These are phyloP conservation scores for Aspergillus indologenus DNA, from an alignment of 495 filamentous ascomycete species.

Conservation along the genomic window DNA sequence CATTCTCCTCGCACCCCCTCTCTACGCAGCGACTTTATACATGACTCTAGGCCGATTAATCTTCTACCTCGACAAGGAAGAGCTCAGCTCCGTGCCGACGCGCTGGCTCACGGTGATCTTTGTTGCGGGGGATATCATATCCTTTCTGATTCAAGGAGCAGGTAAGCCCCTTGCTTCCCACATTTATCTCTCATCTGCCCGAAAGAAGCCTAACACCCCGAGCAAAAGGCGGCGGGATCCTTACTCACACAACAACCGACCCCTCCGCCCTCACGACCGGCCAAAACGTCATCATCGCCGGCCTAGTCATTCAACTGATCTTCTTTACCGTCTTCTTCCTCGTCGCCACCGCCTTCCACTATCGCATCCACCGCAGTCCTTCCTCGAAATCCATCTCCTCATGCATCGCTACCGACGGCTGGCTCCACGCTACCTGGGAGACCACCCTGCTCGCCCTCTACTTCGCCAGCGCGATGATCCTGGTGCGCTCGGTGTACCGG, in stretches of 20 bases:
- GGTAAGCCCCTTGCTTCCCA: neutral
- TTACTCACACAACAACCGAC: conserved; percentile 24
- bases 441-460: conserved; percentile 3
- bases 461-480: conserved; percentile 3
- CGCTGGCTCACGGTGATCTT: conserved; percentile 32
- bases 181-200: no score
- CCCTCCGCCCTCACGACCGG: conserved; percentile 19
- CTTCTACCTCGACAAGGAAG: conserved; percentile 42
- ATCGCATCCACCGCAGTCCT: conserved; percentile 18
- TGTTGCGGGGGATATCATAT: conserved; percentile 32
- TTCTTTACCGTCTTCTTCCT: conserved; percentile 45
- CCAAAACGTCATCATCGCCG: conserved; percentile 39
- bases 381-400: neutral
- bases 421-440: neutral
- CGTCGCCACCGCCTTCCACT: conserved; percentile 34
- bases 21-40: conserved; percentile 55
- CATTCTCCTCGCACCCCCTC: conserved; percentile 37
- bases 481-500: conserved; percentile 3
- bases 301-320: conserved; percentile 38
- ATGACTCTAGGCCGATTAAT: conserved; percentile 56
- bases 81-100: conserved; percentile 22
- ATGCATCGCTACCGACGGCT: neutral
- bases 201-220: neutral
- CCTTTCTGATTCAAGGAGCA: conserved; percentile 25
- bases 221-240: neutral